Evolutionary conservation across 2,329 filamentous ascomycete species (phyloP).

Genomic region (Botryosphaeria dothidea): DNA sequence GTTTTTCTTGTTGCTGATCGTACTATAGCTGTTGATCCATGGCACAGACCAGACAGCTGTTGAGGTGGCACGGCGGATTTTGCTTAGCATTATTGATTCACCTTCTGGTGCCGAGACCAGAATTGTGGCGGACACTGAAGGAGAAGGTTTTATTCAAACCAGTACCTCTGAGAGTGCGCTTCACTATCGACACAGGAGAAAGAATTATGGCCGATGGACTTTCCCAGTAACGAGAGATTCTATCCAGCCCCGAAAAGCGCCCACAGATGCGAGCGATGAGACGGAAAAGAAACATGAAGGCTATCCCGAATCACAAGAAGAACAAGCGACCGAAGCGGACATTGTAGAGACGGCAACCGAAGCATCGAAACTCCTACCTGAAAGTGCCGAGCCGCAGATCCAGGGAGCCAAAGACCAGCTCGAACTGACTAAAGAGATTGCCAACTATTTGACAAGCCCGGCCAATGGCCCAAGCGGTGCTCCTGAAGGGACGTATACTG

Average conservation of each 20-base stretch:
- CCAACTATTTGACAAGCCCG: background rate
- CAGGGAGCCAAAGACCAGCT: background rate
- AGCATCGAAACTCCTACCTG: background rate
- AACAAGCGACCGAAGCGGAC: background rate
- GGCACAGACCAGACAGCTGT: conserved; percentile 27
- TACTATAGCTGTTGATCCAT: conserved; percentile 30
- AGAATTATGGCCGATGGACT: conserved; percentile 31
- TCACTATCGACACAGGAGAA: conserved; percentile 26
- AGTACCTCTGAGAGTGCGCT: conserved; percentile 27
- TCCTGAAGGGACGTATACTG: background rate
- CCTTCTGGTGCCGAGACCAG: conserved; percentile 23
- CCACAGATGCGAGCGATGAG: background rate
- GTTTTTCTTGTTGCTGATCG: conserved; percentile 15
- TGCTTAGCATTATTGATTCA: conserved; percentile 31
- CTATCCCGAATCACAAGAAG: background rate
- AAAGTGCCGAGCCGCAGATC: background rate
- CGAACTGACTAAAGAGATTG: background rate
- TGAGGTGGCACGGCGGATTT: conserved; percentile 31
- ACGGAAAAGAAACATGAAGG: background rate
- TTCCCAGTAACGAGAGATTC: conserved; percentile 19
- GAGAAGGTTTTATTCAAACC: conserved; percentile 25
- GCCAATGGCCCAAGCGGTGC: too few species aligned
- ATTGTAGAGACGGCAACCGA: background rate
- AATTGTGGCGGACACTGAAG: conserved; percentile 21
- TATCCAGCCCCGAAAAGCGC: background rate